Evolutionary conservation across 2,329 filamentous ascomycete species (phyloP), one percentile per base, ranked within the genome.

Genomic region (Fusarium sp.): DNA sequence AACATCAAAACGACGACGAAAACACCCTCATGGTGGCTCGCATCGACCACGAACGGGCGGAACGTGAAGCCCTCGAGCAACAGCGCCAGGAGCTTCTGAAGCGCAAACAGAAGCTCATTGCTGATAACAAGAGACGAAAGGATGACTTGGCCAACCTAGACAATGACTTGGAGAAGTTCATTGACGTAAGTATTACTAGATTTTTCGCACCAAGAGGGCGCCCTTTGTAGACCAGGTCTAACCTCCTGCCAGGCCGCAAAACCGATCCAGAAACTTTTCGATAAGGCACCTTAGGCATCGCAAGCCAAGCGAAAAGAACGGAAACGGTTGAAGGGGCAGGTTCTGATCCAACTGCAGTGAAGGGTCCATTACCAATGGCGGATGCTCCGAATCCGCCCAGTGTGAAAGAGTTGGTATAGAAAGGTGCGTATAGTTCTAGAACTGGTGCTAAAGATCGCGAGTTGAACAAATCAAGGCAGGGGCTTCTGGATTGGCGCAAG

Each of bases 121-220:
- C 88, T 2, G 89, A 91, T 81, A 98, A 98, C 81, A 97, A 97
- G 85, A 95, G 95, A 84, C 90, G 96, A 75, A 98, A 97, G 82
- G 95, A 98, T 65, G 95, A 98, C 79, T 86, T 99, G 58, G 95
- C 94, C 22, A 98, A 93, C 79, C 85, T 99, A 70, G 97, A 99
- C 79, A 93, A 94, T 79, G 95, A 98, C 82, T 86, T 98, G 66
- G 97, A 98, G 84, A 95, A 94, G 79, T 98, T 98, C 80, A 96
- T 98, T 78, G 95, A 97, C 83, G 94, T 94, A 80, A 80, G 92
- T 85, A 25, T 33, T 22, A 10, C n/a, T 11, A 18, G 29, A 5
- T 13, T 22, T 33, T 33, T 56, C 6, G 5, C 56, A 8, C 13
- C 14, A 13, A 20, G 29, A 16, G 20, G 31, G 27, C 20, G 25